A percentile compares a stretch with the other conserved stretches of the same genome.
These are phyloP conservation scores for Sphaerostilbella broomeana DNA, from an alignment of 2,329 filamentous ascomycete genomes.

Conservation along the genomic window DNA sequence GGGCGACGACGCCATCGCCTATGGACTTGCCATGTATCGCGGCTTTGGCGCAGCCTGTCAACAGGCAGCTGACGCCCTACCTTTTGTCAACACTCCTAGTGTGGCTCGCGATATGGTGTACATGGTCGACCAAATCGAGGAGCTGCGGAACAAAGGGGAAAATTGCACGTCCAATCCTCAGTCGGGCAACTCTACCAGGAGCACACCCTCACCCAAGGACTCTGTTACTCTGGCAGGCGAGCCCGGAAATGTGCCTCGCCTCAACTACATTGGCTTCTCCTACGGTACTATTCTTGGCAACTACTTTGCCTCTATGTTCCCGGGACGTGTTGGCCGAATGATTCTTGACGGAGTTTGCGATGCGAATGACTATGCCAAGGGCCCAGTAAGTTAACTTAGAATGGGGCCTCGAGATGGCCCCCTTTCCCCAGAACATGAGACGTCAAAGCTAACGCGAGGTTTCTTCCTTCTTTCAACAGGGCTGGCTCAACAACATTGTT, in stretches of 20 bases:
- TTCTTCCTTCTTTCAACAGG: slow-evolving; percentile 14
- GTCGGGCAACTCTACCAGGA: slow-evolving; percentile 11
- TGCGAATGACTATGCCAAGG: slow-evolving; percentile 29
- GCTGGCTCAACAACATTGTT: slow-evolving; percentile 30
- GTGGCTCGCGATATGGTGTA: slow-evolving; percentile 39
- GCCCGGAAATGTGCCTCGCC: slow-evolving; percentile 12
- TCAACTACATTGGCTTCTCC: slow-evolving; percentile 46
- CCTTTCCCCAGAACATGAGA: neutral
- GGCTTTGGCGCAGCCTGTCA: slow-evolving; percentile 26
- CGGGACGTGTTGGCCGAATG: slow-evolving; percentile 33
- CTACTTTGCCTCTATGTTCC: slow-evolving; percentile 31
- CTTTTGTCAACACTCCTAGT: slow-evolving; percentile 30
- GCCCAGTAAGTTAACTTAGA: slow-evolving; percentile 25
- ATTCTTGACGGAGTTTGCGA: slow-evolving; percentile 36
- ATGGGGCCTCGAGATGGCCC: no score
- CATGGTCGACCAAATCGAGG: slow-evolving; percentile 36
- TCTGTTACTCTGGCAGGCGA: neutral
- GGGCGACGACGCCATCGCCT: slow-evolving; percentile 18
- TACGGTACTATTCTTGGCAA: slow-evolving; percentile 36
- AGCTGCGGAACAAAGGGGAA: slow-evolving; percentile 18
- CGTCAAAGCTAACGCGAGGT: neutral
- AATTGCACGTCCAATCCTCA: neutral
- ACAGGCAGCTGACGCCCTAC: slow-evolving; percentile 23
- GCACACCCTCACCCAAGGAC: slow-evolving; percentile 6
- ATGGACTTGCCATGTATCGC: slow-evolving; percentile 21